These are phyloP conservation scores for Pseudocercospora fuligena DNA, from an alignment of 2,329 filamentous ascomycete species.

Conservation along the genomic window DNA sequence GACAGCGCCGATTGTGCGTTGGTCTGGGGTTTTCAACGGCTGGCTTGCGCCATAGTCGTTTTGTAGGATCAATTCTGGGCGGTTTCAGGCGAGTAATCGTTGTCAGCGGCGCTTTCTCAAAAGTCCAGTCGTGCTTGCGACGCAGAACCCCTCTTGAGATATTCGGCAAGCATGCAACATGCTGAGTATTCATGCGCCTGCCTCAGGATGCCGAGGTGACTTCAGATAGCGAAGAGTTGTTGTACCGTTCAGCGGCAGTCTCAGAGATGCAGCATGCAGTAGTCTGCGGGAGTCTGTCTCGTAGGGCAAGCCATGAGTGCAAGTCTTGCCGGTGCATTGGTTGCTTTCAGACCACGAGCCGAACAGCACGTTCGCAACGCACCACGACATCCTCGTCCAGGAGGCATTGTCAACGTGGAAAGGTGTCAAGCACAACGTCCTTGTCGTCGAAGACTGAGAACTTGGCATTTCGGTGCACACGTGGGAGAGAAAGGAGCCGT, in stretches of 20 bases:
- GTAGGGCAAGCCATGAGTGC: background rate
- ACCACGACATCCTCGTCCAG: background rate
- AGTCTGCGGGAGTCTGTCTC: background rate
- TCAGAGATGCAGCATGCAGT: constrained; percentile 1
- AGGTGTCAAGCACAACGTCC: background rate
- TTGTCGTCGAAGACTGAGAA: background rate
- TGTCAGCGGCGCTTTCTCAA: background rate
- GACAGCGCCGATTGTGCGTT: too few relatives aligned
- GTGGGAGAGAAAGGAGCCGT: background rate
- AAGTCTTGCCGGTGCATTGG: constrained; percentile 1
- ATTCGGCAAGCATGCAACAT: background rate
- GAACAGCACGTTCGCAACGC: background rate
- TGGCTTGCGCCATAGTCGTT: background rate
- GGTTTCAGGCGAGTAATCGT: background rate
- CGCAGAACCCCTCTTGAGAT: background rate
- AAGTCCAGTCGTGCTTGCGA: background rate
- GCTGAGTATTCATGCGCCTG: background rate
- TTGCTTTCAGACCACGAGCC: background rate
- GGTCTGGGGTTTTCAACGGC: background rate
- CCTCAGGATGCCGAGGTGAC: constrained; percentile 1
- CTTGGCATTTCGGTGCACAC: background rate
- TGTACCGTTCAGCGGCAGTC: constrained; percentile 1
- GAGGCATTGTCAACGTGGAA: background rate
- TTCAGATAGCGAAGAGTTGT: background rate
- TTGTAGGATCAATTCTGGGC: background rate